A percentile compares a stretch with the other conserved stretches of the same genome.
These are phyloP conservation scores for Lichtheimia hyalospora DNA, from an alignment of 371 early-diverging fungal species.

Conservation along the genomic window DNA sequence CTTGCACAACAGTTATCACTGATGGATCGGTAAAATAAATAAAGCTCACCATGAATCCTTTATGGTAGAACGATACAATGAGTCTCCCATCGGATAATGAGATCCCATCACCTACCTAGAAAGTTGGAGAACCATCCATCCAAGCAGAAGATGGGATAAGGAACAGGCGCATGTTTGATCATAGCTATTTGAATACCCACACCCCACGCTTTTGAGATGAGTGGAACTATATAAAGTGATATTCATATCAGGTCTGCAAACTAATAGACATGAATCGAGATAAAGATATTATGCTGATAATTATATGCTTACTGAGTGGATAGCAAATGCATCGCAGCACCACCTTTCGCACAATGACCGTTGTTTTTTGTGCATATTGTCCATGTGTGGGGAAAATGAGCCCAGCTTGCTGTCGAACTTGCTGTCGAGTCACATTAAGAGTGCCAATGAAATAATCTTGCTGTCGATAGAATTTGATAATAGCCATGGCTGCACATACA, in stretches of 20 bases:
- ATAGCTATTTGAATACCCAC: constrained; percentile 24
- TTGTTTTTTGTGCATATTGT: not conserved
- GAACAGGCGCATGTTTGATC: constrained; percentile 3
- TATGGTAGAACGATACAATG: not conserved
- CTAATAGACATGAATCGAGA: not conserved
- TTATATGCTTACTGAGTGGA: constrained; percentile 22
- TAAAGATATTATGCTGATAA: not conserved
- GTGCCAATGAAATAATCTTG: not conserved
- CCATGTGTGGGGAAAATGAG: no score
- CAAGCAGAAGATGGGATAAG: not conserved
- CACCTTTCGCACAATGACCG: constrained; percentile 21
- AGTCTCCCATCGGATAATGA: not conserved
- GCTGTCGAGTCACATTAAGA: not conserved
- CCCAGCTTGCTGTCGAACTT: no score
- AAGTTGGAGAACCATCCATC: not conserved
- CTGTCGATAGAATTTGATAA: not conserved
- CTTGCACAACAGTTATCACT: constrained; percentile 15
- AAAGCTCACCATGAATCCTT: constrained; percentile 28
- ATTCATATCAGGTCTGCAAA: not conserved
- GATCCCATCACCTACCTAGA: not conserved
- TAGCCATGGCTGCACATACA: not conserved
- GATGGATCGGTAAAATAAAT: constrained; percentile 38
- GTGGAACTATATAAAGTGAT: constrained; percentile 18
- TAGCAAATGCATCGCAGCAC: constrained; percentile 28
- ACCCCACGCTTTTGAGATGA: constrained; percentile 32